A percentile compares a stretch with the other conserved stretches of the same genome.
phyloP scores from a whole-genome alignment of 176 grass and related monocot species.

The Lolium multiflorum region DNA sequence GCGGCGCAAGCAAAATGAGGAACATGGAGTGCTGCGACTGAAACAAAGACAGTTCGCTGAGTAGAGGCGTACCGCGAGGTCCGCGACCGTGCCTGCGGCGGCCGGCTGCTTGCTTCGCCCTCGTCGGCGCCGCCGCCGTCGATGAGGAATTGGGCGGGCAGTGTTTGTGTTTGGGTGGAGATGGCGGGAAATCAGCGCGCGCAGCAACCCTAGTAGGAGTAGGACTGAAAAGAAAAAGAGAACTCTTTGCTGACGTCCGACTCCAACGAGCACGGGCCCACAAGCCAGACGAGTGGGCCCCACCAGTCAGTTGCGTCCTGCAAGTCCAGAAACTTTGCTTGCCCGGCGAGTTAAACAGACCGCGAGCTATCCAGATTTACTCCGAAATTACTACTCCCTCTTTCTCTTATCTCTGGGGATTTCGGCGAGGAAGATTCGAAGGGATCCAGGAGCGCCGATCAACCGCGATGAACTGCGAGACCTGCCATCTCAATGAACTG shows the following conservation, averaged over 20 bases:
- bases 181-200: not conserved
- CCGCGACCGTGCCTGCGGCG: not conserved
- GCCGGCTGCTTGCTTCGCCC: not conserved
- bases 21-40: no score
- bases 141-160: no score
- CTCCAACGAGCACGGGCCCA: not conserved
- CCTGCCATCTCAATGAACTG: slow-evolving; percentile 31
- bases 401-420: not conserved
- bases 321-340: not conserved
- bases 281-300: not conserved
- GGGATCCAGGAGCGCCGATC: not conserved
- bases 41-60: not conserved
- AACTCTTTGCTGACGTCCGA: not conserved
- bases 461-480: slow-evolving; percentile 37
- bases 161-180: not conserved
- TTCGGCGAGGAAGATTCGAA: not conserved
- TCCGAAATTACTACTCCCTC: no score
- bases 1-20: no score
- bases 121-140: not conserved
- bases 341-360: not conserved
- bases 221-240: not conserved
- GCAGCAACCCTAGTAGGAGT: not conserved
- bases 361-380: not conserved
- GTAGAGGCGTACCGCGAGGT: not conserved
- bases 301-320: not conserved